Evolutionary conservation across 2,329 filamentous ascomycete species (phyloP).

Genomic region (Stachybotrys chartarum): DNA sequence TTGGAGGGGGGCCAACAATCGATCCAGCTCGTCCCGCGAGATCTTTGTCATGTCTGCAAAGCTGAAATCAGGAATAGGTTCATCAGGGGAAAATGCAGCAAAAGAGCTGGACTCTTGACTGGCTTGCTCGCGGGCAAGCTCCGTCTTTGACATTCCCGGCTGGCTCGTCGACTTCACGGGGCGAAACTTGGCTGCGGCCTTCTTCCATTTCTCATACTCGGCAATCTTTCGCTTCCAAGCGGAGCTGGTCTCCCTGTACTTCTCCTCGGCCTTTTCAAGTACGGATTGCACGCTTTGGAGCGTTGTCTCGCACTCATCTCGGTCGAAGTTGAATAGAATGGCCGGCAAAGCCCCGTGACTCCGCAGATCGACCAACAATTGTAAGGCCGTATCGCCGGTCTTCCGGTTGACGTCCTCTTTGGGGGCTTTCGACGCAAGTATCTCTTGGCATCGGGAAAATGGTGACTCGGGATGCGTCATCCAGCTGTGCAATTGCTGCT

Average conservation of each 20-base stretch:
- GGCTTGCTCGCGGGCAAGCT: conserved; percentile 49
- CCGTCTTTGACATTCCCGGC: conserved; percentile 40
- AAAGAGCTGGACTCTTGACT: conserved; percentile 47
- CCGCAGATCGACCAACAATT: conserved; percentile 54
- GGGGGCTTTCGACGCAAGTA: conserved; percentile 24
- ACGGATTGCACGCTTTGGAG: conserved; percentile 42
- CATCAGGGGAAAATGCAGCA: conserved; percentile 61
- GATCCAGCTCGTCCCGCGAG: conserved; percentile 49
- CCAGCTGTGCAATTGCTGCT: conserved; percentile 50
- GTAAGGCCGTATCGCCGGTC: conserved; percentile 24
- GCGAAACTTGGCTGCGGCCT: conserved; percentile 28
- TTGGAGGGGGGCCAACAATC: conserved; percentile 44
- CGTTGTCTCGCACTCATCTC: conserved; percentile 55
- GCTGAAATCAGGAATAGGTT: conserved; percentile 54
- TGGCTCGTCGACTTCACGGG: conserved; percentile 33
- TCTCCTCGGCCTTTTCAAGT: conserved; percentile 28
- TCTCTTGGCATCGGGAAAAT: conserved; percentile 35
- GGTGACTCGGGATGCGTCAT: conserved; percentile 43
- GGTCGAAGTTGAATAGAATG: conserved; percentile 72
- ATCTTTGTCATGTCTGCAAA: conserved; percentile 59
- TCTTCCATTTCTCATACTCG: conserved; percentile 37
- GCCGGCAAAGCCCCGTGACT: conserved; percentile 61
- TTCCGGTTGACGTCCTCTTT: background rate
- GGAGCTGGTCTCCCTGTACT: conserved; percentile 48
- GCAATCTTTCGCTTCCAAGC: conserved; percentile 55